phyloP scores from a whole-genome alignment of 805 yeast species.

The Ogataea philodendri region DNA sequence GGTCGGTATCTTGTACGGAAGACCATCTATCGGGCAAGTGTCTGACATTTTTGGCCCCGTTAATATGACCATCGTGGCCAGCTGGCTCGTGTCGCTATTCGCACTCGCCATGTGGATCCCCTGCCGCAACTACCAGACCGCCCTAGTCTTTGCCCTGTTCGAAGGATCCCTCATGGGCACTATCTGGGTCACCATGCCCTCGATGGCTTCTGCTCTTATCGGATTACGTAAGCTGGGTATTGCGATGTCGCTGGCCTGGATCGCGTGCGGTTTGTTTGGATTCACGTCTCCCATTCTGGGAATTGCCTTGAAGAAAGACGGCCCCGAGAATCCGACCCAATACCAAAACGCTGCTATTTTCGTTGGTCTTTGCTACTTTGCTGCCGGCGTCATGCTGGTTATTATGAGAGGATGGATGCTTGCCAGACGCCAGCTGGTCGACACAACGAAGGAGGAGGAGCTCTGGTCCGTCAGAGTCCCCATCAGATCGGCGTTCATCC shows the following conservation, averaged over 20 bases:
- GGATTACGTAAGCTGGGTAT: slow-evolving; percentile 54
- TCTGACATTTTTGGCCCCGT: slow-evolving; percentile 53
- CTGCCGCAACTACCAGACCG: slow-evolving; percentile 54
- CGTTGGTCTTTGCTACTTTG: slow-evolving; percentile 54
- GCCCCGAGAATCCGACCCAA: slow-evolving; percentile 40
- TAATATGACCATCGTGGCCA: slow-evolving; percentile 41
- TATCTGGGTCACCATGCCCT: slow-evolving; percentile 53
- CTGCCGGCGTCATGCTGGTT: slow-evolving; percentile 41
- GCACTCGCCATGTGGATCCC: slow-evolving; percentile 57
- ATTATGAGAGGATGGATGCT: slow-evolving; percentile 54
- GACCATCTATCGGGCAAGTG: slow-evolving; percentile 54
- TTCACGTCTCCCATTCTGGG: slow-evolving; percentile 64
- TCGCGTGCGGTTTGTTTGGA: slow-evolving; percentile 47
- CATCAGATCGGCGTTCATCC: slow-evolving; percentile 5
- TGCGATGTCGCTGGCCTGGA: slow-evolving; percentile 49
- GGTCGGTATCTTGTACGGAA: slow-evolving; percentile 52
- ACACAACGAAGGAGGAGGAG: slow-evolving; percentile 23
- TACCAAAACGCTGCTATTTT: slow-evolving; percentile 56
- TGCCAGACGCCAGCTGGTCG: slow-evolving; percentile 42
- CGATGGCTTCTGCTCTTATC: slow-evolving; percentile 49
- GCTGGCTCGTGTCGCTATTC: slow-evolving; percentile 40
- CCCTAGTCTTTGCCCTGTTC: slow-evolving; percentile 49
- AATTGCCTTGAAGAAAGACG: slow-evolving; percentile 42
- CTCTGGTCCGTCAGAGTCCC: slow-evolving; percentile 20
- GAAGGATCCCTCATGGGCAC: slow-evolving; percentile 62